Conservation (phyloP, 352 stramenopile genomes). For the Globisporangium mamillatum region DNA sequence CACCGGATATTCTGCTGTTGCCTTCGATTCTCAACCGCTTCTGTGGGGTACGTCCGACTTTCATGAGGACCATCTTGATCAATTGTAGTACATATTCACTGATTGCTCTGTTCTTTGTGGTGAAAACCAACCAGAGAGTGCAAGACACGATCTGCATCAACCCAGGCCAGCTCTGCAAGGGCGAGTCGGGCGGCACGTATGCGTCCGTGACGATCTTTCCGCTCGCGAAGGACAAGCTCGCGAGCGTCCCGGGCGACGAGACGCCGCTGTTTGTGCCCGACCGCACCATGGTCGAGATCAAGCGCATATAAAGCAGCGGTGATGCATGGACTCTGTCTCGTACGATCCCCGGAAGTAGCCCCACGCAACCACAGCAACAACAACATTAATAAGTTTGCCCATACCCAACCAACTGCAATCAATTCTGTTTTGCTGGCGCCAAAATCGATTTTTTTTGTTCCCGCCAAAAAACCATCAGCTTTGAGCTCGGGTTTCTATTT, state of each 20-base stretch:
- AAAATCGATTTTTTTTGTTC: not conserved
- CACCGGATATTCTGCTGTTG: conserved; percentile 94
- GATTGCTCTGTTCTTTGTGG: not conserved
- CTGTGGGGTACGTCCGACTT: conserved; percentile 60
- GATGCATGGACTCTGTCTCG: not conserved
- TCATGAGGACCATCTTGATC: not conserved
- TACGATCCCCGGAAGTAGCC: not conserved
- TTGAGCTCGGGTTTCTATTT: not conserved
- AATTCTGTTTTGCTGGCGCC: not conserved
- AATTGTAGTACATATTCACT: not conserved
- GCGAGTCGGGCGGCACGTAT: conserved; percentile 93
- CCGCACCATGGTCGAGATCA: conserved; percentile 91
- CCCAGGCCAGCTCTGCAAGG: conserved; percentile 92
- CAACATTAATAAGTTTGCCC: not conserved
- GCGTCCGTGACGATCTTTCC: conserved; percentile 90
- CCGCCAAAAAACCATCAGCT: not conserved
- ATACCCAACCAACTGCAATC: not conserved
- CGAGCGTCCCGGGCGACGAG: conserved; percentile 37
- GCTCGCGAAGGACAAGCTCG: conserved; percentile 78
- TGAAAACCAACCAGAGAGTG: conserved; percentile 53
- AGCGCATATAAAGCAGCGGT: conserved; percentile 63
- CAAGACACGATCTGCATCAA: conserved; percentile 94
- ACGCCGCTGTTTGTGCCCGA: conserved; percentile 76
- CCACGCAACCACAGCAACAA: not conserved
- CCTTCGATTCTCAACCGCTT: conserved; percentile 93